Percentiles rank a stretch among this genome's conserved stretches.
Conservation (phyloP, 2,329 filamentous ascomycete genomes). For the Pseudopithomyces chartarum region DNA sequence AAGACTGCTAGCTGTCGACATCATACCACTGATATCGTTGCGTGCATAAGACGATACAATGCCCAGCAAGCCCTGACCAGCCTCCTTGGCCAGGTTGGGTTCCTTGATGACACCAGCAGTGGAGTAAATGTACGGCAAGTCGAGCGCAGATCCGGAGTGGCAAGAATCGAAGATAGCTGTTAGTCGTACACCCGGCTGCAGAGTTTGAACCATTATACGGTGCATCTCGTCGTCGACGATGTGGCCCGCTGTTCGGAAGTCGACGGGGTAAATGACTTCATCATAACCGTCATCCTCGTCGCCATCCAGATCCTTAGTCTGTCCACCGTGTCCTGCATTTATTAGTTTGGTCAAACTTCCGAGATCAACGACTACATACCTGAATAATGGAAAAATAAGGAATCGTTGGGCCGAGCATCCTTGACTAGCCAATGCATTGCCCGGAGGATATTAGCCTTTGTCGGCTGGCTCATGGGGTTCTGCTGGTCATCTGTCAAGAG, state of each 20-base stretch:
- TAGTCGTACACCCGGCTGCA: constrained; percentile 81
- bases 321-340: constrained; percentile 75
- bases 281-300: constrained; percentile 83
- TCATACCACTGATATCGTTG: constrained; percentile 82
- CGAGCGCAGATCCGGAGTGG: constrained; percentile 77
- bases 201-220: constrained; percentile 74
- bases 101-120: constrained; percentile 81
- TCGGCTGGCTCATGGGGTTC: constrained; percentile 95
- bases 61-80: constrained; percentile 71
- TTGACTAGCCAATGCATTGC: constrained; percentile 99
- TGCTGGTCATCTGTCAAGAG: constrained; percentile 95
- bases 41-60: constrained; percentile 78
- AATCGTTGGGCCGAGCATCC: constrained; percentile 89
- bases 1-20: constrained; percentile 78
- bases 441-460: constrained; percentile 90
- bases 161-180: constrained; percentile 84
- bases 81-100: constrained; percentile 80
- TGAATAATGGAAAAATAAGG: constrained; percentile 96
- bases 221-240: constrained; percentile 87
- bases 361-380: constrained; percentile 58
- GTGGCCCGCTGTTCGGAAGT: constrained; percentile 78
- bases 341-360: constrained; percentile 10
- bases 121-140: constrained; percentile 79
- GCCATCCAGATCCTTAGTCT: constrained; percentile 77
- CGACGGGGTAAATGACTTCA: constrained; percentile 83